phyloP scores from a whole-genome alignment of 2,329 filamentous ascomycete species.

The Camillea tinctor region DNA sequence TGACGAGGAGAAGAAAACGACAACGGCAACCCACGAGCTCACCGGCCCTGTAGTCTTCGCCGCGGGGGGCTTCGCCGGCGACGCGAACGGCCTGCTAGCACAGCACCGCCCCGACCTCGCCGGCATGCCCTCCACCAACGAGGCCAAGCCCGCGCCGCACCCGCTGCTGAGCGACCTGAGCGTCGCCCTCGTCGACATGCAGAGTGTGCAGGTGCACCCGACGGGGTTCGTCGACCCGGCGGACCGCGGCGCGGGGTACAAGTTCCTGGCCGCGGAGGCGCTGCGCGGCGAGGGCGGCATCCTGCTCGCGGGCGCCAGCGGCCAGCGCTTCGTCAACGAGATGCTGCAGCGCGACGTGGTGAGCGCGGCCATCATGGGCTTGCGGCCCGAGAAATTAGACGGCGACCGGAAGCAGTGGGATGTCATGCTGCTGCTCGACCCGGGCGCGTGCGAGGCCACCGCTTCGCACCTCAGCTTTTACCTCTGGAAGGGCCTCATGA shows the following conservation, averaged over 20 bases:
- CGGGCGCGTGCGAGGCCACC: constrained; percentile 51
- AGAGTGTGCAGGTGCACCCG: constrained; percentile 62
- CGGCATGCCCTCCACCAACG: constrained; percentile 62
- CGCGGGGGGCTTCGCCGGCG: constrained; percentile 61
- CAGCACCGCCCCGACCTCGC: constrained; percentile 58
- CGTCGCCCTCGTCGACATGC: constrained; percentile 49
- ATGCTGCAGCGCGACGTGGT: constrained; percentile 58
- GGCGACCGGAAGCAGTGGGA: constrained; percentile 51
- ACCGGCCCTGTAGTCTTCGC: constrained; percentile 59
- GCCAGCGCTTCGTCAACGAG: constrained; percentile 61
- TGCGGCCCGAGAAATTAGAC: constrained; percentile 24
- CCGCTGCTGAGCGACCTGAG: constrained; percentile 39
- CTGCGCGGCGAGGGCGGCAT: constrained; percentile 63
- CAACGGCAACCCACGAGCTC: constrained; percentile 36
- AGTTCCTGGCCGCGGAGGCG: constrained; percentile 64
- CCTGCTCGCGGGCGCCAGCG: constrained; percentile 41
- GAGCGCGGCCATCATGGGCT: constrained; percentile 49
- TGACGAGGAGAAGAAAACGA: constrained; percentile 23
- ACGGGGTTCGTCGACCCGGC: constrained; percentile 61
- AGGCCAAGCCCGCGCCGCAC: constrained; percentile 55
- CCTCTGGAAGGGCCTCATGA: constrained; percentile 59
- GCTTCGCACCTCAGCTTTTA: constrained; percentile 62
- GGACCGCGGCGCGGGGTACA: constrained; percentile 44
- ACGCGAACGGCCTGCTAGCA: constrained; percentile 55
- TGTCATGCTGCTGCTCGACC: constrained; percentile 57